A percentile compares a stretch with the other conserved stretches of the same genome.
These are phyloP conservation scores for Calcarisporium arbuscula DNA, from an alignment of 2,329 filamentous ascomycete genomes.

Conservation along the genomic window DNA sequence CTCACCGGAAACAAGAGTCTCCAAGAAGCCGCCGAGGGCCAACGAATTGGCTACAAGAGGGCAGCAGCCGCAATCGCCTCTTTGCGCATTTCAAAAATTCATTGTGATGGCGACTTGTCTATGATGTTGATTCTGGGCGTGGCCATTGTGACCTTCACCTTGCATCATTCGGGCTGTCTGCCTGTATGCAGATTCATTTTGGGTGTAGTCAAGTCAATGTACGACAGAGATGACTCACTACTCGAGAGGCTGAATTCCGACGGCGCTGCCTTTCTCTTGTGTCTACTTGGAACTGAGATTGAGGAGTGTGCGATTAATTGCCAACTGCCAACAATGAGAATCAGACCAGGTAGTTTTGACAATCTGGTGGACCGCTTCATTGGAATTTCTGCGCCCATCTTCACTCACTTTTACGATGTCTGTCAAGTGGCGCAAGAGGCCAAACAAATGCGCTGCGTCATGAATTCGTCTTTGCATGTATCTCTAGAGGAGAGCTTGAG, in stretches of 20 bases:
- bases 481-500: too few species aligned
- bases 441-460: too few species aligned
- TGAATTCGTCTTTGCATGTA: too few species aligned
- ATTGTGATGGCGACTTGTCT: conserved; percentile 1
- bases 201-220: conserved; percentile 2
- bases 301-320: conserved; percentile 6
- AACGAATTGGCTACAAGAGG: conserved; percentile 8
- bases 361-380: conserved; percentile 6
- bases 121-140: conserved; percentile 8
- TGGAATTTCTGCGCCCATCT: conserved; percentile 7
- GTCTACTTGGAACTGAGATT: conserved; percentile 7
- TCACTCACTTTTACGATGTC: conserved; percentile 7
- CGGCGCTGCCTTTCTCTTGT: conserved; percentile 6
- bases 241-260: conserved; percentile 2
- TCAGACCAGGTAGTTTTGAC: neutral
- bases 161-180: conserved; percentile 4
- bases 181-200: conserved; percentile 5
- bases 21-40: conserved; percentile 4
- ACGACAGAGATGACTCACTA: conserved; percentile 1
- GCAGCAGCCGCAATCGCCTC: conserved; percentile 6
- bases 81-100: conserved; percentile 3
- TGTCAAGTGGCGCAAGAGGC: conserved; percentile 4
- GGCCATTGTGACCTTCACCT: conserved; percentile 6
- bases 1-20: conserved; percentile 5
- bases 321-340: conserved; percentile 5